Conservation (phyloP, 129 eudicot species). For the Silybum marianum region DNA sequence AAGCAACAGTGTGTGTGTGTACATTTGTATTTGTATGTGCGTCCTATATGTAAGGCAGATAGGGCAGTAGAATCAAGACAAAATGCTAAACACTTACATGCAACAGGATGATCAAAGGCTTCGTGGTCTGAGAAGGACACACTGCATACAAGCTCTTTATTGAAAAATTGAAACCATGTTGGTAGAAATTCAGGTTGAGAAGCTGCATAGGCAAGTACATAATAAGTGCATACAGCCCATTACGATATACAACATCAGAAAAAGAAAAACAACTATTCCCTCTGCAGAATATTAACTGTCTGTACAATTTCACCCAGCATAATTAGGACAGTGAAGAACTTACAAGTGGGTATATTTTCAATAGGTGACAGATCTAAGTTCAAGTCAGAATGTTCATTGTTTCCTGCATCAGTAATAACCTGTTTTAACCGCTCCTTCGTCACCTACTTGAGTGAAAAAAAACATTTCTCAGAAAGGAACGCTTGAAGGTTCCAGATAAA, state of each 20-base stretch:
- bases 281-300: conserved; percentile 18
- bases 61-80: background rate
- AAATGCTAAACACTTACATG: conserved; percentile 56
- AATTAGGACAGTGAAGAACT: conserved; percentile 37
- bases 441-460: conserved; percentile 54
- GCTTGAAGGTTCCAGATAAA: background rate
- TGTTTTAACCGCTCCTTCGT: conserved; percentile 85
- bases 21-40: background rate
- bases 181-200: conserved; percentile 65
- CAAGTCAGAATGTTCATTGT: conserved; percentile 51
- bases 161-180: conserved; percentile 79
- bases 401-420: conserved; percentile 85
- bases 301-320: background rate
- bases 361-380: conserved; percentile 54
- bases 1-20: background rate
- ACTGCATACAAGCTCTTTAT: conserved; percentile 73
- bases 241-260: background rate
- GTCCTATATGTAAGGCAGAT: background rate
- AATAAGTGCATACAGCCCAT: background rate
- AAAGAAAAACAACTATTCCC: background rate
- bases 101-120: conserved; percentile 97
- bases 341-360: conserved; percentile 57
- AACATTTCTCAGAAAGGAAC: conserved; percentile 31
- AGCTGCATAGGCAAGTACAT: conserved; percentile 47
- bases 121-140: conserved; percentile 96